phyloP scores from a whole-genome alignment of 345 rosid genomes.

The Cardiospermum halicacabum region DNA sequence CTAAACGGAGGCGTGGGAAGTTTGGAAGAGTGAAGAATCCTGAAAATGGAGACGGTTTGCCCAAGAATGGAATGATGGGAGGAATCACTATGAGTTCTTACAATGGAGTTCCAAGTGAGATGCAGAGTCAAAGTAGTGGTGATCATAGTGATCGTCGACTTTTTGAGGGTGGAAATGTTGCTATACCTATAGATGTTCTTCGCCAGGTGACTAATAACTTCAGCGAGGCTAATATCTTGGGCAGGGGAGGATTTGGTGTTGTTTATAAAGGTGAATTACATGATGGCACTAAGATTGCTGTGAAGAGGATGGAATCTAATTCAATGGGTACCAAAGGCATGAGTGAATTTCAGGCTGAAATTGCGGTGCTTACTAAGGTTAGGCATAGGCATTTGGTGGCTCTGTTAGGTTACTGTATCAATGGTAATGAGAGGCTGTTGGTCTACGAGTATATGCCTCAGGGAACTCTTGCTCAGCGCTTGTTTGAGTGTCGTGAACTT shows the following conservation, averaged over 20 bases:
- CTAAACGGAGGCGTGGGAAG: slow-evolving; percentile 34
- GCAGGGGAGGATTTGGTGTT: slow-evolving; percentile 87
- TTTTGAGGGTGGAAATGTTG: slow-evolving; percentile 56
- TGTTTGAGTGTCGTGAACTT: slow-evolving; percentile 52
- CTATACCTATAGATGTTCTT: slow-evolving; percentile 64
- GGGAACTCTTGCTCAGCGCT: slow-evolving; percentile 74
- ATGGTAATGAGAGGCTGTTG: slow-evolving; percentile 71
- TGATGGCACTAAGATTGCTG: slow-evolving; percentile 82
- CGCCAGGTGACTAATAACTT: slow-evolving; percentile 69
- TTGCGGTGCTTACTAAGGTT: slow-evolving; percentile 75
- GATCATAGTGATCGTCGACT: slow-evolving; percentile 44
- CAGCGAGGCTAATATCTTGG: slow-evolving; percentile 58
- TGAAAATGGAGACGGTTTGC: slow-evolving; percentile 35
- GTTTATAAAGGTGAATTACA: slow-evolving; percentile 81
- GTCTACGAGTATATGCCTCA: slow-evolving; percentile 93
- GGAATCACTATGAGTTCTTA: slow-evolving; percentile 24
- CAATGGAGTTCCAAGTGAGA: slow-evolving; percentile 35
- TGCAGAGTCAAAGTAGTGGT: slow-evolving; percentile 59
- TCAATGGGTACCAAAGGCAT: slow-evolving; percentile 60
- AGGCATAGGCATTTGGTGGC: slow-evolving; percentile 91
- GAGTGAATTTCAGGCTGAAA: slow-evolving; percentile 88
- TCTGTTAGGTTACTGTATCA: slow-evolving; percentile 69
- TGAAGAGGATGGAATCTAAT: slow-evolving; percentile 75
- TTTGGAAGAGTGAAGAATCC: slow-evolving; percentile 37
- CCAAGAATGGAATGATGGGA: slow-evolving; percentile 29